These are phyloP conservation scores for Phytophthora syringae DNA, from an alignment of 352 stramenopile genomes.

Conservation along the genomic window DNA sequence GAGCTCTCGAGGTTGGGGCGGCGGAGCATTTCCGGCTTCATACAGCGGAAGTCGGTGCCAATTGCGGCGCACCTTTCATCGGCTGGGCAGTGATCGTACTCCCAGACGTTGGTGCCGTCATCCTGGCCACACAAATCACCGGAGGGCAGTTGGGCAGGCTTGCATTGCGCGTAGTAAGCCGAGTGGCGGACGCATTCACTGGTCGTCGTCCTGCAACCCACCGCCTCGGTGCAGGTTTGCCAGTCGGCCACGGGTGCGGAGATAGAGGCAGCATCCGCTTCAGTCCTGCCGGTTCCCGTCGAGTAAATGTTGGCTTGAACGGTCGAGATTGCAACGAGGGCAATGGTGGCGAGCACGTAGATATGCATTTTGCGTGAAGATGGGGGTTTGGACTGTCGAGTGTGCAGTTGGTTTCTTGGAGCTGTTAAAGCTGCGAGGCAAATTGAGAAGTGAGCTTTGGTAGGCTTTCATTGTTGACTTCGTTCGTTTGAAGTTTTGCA, in stretches of 20 bases:
- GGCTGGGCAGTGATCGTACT: conserved; percentile 22
- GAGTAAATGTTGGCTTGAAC: conserved; percentile 10
- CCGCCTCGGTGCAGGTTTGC: conserved; percentile 16
- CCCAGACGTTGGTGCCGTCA: conserved; percentile 22
- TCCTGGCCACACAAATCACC: conserved; percentile 25
- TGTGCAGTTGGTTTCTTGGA: conserved; percentile 6
- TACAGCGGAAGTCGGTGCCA: conserved; percentile 6
- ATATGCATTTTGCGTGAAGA: conserved; percentile 16
- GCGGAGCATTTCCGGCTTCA: conserved; percentile 5
- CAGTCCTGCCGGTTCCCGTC: background rate
- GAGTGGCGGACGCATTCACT: conserved; percentile 23
- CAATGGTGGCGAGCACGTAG: conserved; percentile 9
- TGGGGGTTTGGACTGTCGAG: background rate
- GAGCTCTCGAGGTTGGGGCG: conserved; percentile 3
- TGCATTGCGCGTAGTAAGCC: conserved; percentile 31
- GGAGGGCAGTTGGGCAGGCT: conserved; percentile 14
- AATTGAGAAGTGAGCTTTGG: conserved; percentile 16
- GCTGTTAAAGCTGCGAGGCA: conserved; percentile 11
- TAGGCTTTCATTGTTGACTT: background rate
- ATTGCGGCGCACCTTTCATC: conserved; percentile 3
- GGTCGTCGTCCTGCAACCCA: conserved; percentile 5
- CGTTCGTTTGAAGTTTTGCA: background rate
- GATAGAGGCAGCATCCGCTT: background rate
- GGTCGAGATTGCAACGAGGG: conserved; percentile 1
- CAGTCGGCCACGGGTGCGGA: conserved; percentile 4